Conservation (phyloP, 2,329 filamentous ascomycete species). For the Coccinonectria pachysandricola region DNA sequence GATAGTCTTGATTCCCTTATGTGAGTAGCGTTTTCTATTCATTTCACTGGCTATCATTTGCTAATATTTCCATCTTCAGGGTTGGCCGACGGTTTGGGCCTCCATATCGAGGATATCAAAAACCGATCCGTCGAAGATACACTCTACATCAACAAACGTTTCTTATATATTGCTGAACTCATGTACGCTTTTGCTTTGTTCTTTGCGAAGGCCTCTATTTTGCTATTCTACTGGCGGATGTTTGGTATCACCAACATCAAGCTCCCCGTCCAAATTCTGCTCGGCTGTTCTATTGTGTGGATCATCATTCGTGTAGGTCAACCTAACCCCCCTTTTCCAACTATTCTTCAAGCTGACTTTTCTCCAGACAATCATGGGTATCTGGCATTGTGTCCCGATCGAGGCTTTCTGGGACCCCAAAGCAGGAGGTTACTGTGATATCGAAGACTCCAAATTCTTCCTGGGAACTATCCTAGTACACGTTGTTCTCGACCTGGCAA, state of each 20-base stretch:
- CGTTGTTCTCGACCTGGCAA: slow-evolving; percentile 20
- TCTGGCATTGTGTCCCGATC: slow-evolving; percentile 22
- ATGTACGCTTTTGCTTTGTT: slow-evolving; percentile 19
- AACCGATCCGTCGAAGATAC: slow-evolving; percentile 2
- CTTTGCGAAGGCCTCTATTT: slow-evolving; percentile 18
- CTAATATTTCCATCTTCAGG: slow-evolving; percentile 5
- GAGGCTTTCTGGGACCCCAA: slow-evolving; percentile 19
- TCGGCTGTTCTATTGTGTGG: slow-evolving; percentile 15
- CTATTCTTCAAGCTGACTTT: too few species aligned
- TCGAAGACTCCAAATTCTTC: slow-evolving; percentile 23
- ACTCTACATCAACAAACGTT: slow-evolving; percentile 4
- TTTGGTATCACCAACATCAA: slow-evolving; percentile 18
- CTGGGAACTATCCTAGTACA: slow-evolving; percentile 23
- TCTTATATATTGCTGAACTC: slow-evolving; percentile 14
- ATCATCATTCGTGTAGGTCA: slow-evolving; percentile 17
- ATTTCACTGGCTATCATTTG: neutral
- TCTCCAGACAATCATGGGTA: slow-evolving; percentile 15
- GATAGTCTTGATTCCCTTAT: neutral
- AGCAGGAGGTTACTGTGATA: slow-evolving; percentile 4
- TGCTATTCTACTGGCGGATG: slow-evolving; percentile 23
- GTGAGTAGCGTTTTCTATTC: neutral
- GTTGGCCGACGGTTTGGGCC: slow-evolving; percentile 9
- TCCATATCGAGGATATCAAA: slow-evolving; percentile 10
- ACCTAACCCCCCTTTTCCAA: too few species aligned
- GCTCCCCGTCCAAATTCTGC: slow-evolving; percentile 17